Percentiles rank a stretch among this genome's conserved stretches.
These are phyloP conservation scores for Withania somnifera DNA, from an alignment of 305 asterid genomes.

Conservation along the genomic window DNA sequence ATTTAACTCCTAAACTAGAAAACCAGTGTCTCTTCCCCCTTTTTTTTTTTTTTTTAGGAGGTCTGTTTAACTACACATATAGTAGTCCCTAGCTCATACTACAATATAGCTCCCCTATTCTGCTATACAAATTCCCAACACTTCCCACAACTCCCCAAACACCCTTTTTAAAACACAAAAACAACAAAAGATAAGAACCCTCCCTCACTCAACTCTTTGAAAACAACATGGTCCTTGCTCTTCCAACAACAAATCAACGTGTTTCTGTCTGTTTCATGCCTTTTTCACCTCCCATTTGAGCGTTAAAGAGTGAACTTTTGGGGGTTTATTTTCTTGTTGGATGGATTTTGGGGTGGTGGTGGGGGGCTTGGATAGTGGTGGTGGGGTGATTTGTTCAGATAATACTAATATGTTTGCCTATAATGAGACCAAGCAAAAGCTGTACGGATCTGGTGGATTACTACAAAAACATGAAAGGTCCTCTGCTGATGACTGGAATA, in stretches of 20 bases:
- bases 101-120: slow-evolving; percentile 1
- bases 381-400: slow-evolving; percentile 15
- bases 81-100: neutral
- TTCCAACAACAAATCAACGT: neutral
- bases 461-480: slow-evolving; percentile 23
- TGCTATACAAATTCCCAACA: slow-evolving; percentile 3
- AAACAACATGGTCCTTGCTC: slow-evolving; percentile 21
- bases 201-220: neutral
- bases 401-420: neutral
- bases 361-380: slow-evolving; percentile 27
- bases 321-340: neutral
- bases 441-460: slow-evolving; percentile 17
- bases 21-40: slow-evolving; percentile 14
- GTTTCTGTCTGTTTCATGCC: neutral
- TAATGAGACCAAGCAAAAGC: slow-evolving; percentile 1
- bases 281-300: too few species aligned
- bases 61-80: slow-evolving; percentile 27
- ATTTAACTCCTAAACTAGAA: slow-evolving; percentile 36
- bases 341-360: slow-evolving; percentile 9
- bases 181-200: neutral
- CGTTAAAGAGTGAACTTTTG: too few species aligned
- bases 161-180: neutral
- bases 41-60: slow-evolving; percentile 18
- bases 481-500: slow-evolving; percentile 18
- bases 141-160: neutral